Evolutionary conservation across 805 yeast genomes (phyloP).

Genomic region (Teunomyces tritomae): DNA sequence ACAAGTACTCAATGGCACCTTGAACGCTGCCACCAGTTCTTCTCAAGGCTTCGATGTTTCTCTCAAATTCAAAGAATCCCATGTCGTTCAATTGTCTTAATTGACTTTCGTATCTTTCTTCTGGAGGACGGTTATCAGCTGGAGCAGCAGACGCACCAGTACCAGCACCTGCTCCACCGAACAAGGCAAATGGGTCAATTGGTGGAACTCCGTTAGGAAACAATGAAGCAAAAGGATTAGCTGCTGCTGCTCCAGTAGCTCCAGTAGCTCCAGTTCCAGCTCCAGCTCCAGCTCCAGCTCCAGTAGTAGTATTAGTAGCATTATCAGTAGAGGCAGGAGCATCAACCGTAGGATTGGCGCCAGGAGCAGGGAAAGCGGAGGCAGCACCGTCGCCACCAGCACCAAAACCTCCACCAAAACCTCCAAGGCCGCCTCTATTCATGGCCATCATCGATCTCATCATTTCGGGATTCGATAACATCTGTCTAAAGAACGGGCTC

Average conservation of each 20-base stretch:
- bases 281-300: slow-evolving; percentile 11
- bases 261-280: slow-evolving; percentile 7
- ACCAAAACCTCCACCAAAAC: slow-evolving; percentile 17
- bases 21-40: slow-evolving; percentile 97
- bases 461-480: slow-evolving; percentile 74
- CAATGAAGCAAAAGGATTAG: slow-evolving; percentile 41
- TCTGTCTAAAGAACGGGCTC: slow-evolving; percentile 74
- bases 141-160: slow-evolving; percentile 30
- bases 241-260: slow-evolving; percentile 16
- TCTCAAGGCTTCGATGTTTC: slow-evolving; percentile 87
- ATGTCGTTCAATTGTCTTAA: slow-evolving; percentile 47
- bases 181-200: slow-evolving; percentile 53
- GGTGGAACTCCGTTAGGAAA: slow-evolving; percentile 35
- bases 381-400: slow-evolving; percentile 10
- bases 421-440: slow-evolving; percentile 45
- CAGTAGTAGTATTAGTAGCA: slow-evolving; percentile 7
- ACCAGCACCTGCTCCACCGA: slow-evolving; percentile 31
- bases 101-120: slow-evolving; percentile 42
- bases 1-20: slow-evolving; percentile 88
- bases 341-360: slow-evolving; percentile 35
- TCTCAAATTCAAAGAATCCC: slow-evolving; percentile 86
- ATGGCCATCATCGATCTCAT: slow-evolving; percentile 79
- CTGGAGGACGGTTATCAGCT: slow-evolving; percentile 44
- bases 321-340: slow-evolving; percentile 8
- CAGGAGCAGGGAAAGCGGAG: slow-evolving; percentile 36